phyloP scores from a whole-genome alignment of 345 rosid genomes.

The Eucalyptus coolabah region DNA sequence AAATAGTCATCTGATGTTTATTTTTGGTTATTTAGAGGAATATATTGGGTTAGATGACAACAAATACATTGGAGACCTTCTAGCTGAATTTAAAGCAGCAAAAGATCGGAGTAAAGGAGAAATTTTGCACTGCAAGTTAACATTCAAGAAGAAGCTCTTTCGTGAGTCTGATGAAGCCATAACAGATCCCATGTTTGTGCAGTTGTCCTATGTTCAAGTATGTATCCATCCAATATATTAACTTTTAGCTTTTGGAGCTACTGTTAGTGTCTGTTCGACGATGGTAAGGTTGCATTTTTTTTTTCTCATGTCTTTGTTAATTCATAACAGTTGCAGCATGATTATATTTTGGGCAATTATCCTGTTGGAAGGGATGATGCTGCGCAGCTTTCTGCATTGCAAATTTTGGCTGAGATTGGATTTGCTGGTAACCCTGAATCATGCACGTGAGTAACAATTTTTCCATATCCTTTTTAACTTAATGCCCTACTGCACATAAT shows the following conservation, averaged over 20 bases:
- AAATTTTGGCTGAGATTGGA: constrained; percentile 91
- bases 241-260: neutral
- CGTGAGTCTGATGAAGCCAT: constrained; percentile 98
- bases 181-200: constrained; percentile 89
- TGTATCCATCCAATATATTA: constrained; percentile 4
- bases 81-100: constrained; percentile 85
- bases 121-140: constrained; percentile 83
- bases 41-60: constrained; percentile 93
- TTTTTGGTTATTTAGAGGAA: constrained; percentile 50
- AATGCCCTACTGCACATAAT: neutral
- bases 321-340: constrained; percentile 84
- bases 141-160: constrained; percentile 82
- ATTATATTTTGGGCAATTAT: constrained; percentile 88
- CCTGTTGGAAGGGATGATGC: constrained; percentile 99
- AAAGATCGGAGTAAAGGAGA: constrained; percentile 97
- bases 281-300: neutral
- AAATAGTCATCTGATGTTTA: neutral
- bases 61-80: constrained; percentile 89
- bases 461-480: neutral
- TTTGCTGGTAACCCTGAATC: constrained; percentile 75
- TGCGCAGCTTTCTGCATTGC: constrained; percentile 91
- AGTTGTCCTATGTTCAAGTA: constrained; percentile 93
- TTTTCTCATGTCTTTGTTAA: neutral
- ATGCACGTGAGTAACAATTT: constrained; percentile 57
- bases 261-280: neutral